phyloP scores from a whole-genome alignment of 208 protist species.

The Wallacemonas sp. region DNA sequence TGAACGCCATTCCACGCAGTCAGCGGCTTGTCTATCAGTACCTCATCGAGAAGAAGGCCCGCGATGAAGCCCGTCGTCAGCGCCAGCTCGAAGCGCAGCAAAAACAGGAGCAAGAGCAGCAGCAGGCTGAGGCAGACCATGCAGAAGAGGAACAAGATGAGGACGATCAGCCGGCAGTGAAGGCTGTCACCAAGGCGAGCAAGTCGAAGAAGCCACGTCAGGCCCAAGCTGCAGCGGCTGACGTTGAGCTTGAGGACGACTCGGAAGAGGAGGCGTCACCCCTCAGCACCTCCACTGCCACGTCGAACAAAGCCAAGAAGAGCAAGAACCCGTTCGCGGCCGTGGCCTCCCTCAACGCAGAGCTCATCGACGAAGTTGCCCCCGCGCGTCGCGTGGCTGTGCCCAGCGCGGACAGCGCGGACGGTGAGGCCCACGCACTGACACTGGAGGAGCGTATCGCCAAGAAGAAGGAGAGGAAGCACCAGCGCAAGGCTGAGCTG shows the following conservation, averaged over 20 bases:
- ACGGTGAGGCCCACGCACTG: constrained; percentile 8
- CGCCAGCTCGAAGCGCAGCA: constrained; percentile 27
- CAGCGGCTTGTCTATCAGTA: constrained; percentile 64
- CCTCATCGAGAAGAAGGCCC: constrained; percentile 45
- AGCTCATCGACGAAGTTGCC: constrained; percentile 26
- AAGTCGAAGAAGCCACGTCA: no score
- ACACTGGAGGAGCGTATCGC: constrained; percentile 67
- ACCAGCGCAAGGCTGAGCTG: constrained; percentile 60
- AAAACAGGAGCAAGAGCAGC: constrained; percentile 19
- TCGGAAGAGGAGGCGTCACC: constrained; percentile 9
- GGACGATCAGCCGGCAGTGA: constrained; percentile 4
- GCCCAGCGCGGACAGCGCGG: not conserved
- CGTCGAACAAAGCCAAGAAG: constrained; percentile 10
- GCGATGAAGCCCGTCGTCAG: constrained; percentile 31
- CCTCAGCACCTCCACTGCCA: no score
- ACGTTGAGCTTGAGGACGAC: constrained; percentile 8
- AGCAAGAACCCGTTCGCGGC: constrained; percentile 8
- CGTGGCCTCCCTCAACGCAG: constrained; percentile 38
- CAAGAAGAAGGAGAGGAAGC: constrained; percentile 83
- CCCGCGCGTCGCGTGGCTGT: constrained; percentile 14
- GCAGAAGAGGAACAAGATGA: no score
- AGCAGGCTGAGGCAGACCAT: constrained; percentile 4
- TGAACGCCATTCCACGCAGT: constrained; percentile 64
- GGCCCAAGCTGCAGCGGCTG: no score
- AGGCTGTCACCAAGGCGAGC: no score